A percentile compares a stretch with the other conserved stretches of the same genome.
Evolutionary conservation across 2,329 filamentous ascomycete species (phyloP).

Genomic region (Huntiella decipiens): DNA sequence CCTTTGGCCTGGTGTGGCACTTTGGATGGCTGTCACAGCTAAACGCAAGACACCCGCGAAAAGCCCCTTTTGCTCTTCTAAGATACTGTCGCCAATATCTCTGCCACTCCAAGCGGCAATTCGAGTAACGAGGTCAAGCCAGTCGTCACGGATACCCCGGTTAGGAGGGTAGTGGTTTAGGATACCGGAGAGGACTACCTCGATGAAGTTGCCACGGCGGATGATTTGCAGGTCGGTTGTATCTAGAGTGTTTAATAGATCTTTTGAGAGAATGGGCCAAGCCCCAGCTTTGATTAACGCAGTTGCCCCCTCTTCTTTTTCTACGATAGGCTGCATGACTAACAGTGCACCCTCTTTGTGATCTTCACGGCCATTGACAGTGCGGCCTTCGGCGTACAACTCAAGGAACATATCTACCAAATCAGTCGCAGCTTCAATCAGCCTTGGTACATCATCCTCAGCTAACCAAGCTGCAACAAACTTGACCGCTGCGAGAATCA

Average conservation of each 20-base stretch:
- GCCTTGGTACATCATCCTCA: slow-evolving; percentile 43
- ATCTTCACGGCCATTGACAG: slow-evolving; percentile 37
- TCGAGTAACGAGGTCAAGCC: slow-evolving; percentile 35
- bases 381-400: slow-evolving; percentile 27
- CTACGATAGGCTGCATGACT: slow-evolving; percentile 38
- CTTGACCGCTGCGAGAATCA: slow-evolving; percentile 39
- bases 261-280: slow-evolving; percentile 32
- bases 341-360: slow-evolving; percentile 38
- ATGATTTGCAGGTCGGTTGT: background rate
- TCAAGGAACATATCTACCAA: slow-evolving; percentile 45
- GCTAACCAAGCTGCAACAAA: slow-evolving; percentile 46
- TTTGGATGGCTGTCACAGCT: slow-evolving; percentile 30
- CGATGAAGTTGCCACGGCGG: background rate
- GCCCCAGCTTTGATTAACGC: slow-evolving; percentile 31
- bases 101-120: slow-evolving; percentile 30
- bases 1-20: slow-evolving; percentile 26
- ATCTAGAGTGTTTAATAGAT: slow-evolving; percentile 28
- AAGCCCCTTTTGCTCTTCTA: slow-evolving; percentile 25
- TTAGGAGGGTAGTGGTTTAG: slow-evolving; percentile 13
- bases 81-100: slow-evolving; percentile 13
- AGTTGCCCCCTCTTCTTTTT: slow-evolving; percentile 26
- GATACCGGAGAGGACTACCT: slow-evolving; percentile 27
- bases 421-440: slow-evolving; percentile 37
- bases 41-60: slow-evolving; percentile 36
- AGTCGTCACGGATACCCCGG: slow-evolving; percentile 22